Evolutionary conservation across 148 eudicot genomes (phyloP).

Genomic region (Silene conica): DNA sequence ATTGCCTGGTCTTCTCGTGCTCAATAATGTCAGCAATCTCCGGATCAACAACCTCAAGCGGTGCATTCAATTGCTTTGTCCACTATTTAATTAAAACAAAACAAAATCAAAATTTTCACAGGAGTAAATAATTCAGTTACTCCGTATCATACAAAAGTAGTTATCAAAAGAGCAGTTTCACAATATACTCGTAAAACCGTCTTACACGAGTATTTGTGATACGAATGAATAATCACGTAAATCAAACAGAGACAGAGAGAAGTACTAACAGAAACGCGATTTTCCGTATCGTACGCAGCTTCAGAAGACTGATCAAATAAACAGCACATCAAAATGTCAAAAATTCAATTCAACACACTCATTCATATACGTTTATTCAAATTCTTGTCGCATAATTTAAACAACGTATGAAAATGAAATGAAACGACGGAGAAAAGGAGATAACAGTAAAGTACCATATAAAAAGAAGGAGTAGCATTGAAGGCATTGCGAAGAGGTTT

Average conservation of each 20-base stretch:
- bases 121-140: not conserved
- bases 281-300: conserved; percentile 79
- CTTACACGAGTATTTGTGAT: no score
- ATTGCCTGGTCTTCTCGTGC: conserved; percentile 90
- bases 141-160: not conserved
- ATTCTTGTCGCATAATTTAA: not conserved
- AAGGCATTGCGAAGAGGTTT: conserved; percentile 55
- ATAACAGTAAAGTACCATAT: conserved; percentile 44
- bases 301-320: conserved; percentile 51
- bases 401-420: not conserved
- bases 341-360: not conserved
- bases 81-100: conserved; percentile 41
- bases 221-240: not conserved
- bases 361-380: not conserved
- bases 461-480: conserved; percentile 56
- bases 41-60: conserved; percentile 85
- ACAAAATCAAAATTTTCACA: not conserved
- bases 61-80: conserved; percentile 95
- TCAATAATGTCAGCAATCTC: conserved; percentile 92
- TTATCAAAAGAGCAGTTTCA: no score
- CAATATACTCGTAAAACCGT: no score
- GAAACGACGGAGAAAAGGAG: no score
- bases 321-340: not conserved
- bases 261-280: conserved; percentile 61
- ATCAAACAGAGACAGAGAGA: not conserved